A percentile compares a stretch with the other conserved stretches of the same genome.
Evolutionary conservation across 768 basidiomycete species (phyloP).

Genomic region (Suillus fuscotomentosus): DNA sequence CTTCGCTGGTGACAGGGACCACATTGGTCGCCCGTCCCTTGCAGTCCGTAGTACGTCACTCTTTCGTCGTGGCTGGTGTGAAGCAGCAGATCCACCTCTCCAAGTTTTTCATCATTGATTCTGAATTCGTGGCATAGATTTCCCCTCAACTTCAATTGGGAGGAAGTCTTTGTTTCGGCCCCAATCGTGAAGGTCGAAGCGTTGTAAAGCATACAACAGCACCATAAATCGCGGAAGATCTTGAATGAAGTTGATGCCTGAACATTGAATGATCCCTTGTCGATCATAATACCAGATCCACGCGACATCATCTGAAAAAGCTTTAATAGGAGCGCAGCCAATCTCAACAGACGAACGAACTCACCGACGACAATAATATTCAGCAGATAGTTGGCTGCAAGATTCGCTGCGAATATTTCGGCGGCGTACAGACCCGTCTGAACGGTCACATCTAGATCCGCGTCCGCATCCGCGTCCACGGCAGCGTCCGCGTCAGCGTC

Average conservation of each 20-base stretch:
- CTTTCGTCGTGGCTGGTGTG: background rate
- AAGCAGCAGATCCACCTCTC: background rate
- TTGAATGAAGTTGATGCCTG: background rate
- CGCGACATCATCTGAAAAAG: background rate
- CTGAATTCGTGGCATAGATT: background rate
- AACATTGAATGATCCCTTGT: background rate
- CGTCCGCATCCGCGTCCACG: too few relatives aligned
- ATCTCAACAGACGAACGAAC: background rate
- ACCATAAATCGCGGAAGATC: background rate
- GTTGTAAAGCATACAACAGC: background rate
- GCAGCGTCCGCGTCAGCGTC: too few relatives aligned
- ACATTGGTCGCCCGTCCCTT: conserved; percentile 1
- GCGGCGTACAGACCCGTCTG: background rate
- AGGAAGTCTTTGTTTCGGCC: background rate
- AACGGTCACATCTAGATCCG: background rate
- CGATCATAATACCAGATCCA: conserved; percentile 7
- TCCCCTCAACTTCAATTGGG: background rate
- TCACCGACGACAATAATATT: background rate
- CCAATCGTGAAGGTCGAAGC: background rate
- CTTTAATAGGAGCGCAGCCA: background rate
- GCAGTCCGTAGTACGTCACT: background rate
- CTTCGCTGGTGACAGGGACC: background rate
- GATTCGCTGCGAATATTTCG: background rate
- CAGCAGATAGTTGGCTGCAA: background rate
- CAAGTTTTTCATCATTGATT: background rate